A percentile compares a stretch with the other conserved stretches of the same genome.
Evolutionary conservation across 176 grass and related monocot genomes (phyloP).

Genomic region (Aegilops tauschii): DNA sequence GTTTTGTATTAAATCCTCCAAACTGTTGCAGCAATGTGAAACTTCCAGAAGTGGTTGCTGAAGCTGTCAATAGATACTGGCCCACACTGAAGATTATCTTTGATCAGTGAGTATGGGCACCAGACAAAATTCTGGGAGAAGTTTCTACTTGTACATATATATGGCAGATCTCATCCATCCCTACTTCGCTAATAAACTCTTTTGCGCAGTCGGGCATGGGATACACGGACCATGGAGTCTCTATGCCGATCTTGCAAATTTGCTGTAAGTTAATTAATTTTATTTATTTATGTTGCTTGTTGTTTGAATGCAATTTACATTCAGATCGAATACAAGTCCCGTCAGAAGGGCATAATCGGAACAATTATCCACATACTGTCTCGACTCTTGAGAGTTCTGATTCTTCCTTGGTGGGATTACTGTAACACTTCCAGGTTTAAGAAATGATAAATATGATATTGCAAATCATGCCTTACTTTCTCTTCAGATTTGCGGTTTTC

Average conservation of each 20-base stretch:
- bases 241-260: conserved; percentile 94
- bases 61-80: conserved; percentile 86
- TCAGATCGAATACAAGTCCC: conserved; percentile 11
- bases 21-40: conserved; percentile 74
- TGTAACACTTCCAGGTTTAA: neutral
- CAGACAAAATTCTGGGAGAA: neutral
- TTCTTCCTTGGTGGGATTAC: conserved; percentile 2
- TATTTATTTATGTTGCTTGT: conserved; percentile 17
- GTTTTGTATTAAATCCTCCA: conserved; percentile 29
- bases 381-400: neutral
- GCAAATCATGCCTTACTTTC: neutral
- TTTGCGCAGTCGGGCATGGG: conserved; percentile 82
- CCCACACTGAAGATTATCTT: conserved; percentile 81
- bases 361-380: neutral
- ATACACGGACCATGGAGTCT: conserved; percentile 97
- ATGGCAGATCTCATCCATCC: neutral
- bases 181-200: conserved; percentile 9
- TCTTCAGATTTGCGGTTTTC: neutral
- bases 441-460: conserved; percentile 7
- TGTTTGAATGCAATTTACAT: conserved; percentile 30
- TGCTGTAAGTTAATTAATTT: conserved; percentile 66
- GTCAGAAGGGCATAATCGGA: neutral
- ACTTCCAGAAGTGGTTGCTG: conserved; percentile 88
- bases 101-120: conserved; percentile 67
- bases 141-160: conserved; percentile 18